Percentiles rank a stretch among this genome's conserved stretches.
phyloP scores from a whole-genome alignment of 1,139 yeast genomes.

The Suhomyces coccinellae region DNA sequence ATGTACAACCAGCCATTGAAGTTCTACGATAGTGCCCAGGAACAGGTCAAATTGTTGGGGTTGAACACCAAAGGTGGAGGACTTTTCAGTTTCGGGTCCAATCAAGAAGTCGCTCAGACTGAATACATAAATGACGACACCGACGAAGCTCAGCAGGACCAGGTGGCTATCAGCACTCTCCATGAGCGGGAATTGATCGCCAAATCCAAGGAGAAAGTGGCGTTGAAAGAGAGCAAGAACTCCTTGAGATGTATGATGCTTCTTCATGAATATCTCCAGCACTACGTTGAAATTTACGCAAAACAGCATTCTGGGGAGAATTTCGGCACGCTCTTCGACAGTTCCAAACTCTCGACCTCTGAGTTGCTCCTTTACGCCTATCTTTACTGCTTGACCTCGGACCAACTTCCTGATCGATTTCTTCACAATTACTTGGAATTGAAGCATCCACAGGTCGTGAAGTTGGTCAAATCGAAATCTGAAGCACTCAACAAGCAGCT shows the following conservation, averaged over 20 bases:
- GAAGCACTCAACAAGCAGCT: constrained; percentile 13
- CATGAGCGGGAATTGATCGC: constrained; percentile 51
- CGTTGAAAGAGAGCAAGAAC: constrained; percentile 50
- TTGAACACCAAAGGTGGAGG: constrained; percentile 33
- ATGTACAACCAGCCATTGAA: constrained; percentile 75
- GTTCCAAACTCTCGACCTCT: constrained; percentile 21
- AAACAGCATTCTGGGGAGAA: constrained; percentile 8
- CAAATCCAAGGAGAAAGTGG: constrained; percentile 41
- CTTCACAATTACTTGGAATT: constrained; percentile 32
- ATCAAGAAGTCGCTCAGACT: constrained; percentile 23
- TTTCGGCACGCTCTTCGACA: constrained; percentile 20
- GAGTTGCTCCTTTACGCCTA: constrained; percentile 44
- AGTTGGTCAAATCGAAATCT: constrained; percentile 12
- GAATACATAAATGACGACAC: constrained; percentile 30
- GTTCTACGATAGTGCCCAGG: constrained; percentile 50
- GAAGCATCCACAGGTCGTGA: constrained; percentile 27
- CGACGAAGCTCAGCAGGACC: constrained; percentile 26
- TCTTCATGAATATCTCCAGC: constrained; percentile 34
- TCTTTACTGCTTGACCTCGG: constrained; percentile 33
- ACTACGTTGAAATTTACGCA: constrained; percentile 8
- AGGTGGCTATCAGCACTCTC: constrained; percentile 50
- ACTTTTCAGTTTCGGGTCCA: constrained; percentile 26
- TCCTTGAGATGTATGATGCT: constrained; percentile 52
- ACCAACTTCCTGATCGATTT: constrained; percentile 47
- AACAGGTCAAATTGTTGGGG: constrained; percentile 44